These are phyloP conservation scores for Cenococcum geophilum DNA, from an alignment of 495 filamentous ascomycete genomes.

Conservation along the genomic window DNA sequence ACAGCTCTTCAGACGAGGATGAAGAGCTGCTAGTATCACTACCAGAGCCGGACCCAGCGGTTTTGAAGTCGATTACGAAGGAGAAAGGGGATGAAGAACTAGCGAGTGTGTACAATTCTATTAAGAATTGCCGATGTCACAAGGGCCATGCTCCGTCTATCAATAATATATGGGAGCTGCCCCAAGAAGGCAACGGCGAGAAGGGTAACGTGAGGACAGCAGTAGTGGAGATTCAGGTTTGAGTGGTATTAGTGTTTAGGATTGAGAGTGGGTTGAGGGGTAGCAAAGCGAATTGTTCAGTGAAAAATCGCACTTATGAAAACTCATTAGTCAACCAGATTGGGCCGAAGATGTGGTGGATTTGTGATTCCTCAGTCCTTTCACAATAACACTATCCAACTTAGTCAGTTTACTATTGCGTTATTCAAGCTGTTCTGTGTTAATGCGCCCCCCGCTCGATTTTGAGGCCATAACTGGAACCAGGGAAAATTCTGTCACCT, in stretches of 20 bases:
- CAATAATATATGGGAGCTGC: constrained; percentile 26
- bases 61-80: constrained; percentile 20
- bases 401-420: too few species aligned
- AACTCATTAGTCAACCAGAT: too few species aligned
- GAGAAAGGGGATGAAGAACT: constrained; percentile 14
- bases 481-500: too few species aligned
- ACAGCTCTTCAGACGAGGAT: constrained; percentile 15
- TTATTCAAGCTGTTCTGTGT: too few species aligned
- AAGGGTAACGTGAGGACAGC: constrained; percentile 17
- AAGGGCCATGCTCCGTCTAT: constrained; percentile 17
- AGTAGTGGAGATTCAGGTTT: constrained; percentile 22
- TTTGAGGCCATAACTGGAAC: too few species aligned
- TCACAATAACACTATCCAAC: too few species aligned
- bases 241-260: not conserved
- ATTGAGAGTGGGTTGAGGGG: too few species aligned
- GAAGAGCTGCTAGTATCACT: constrained; percentile 20
- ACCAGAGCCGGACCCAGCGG: constrained; percentile 23
- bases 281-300: too few species aligned
- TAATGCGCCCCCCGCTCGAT: too few species aligned
- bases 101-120: constrained; percentile 18
- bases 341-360: too few species aligned
- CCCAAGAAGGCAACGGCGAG: constrained; percentile 7
- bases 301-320: too few species aligned
- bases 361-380: too few species aligned
- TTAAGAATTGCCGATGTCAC: constrained; percentile 26